Evolutionary conservation across 2,329 filamentous ascomycete genomes (phyloP).

Genomic region (Keithomyces neogunnii): DNA sequence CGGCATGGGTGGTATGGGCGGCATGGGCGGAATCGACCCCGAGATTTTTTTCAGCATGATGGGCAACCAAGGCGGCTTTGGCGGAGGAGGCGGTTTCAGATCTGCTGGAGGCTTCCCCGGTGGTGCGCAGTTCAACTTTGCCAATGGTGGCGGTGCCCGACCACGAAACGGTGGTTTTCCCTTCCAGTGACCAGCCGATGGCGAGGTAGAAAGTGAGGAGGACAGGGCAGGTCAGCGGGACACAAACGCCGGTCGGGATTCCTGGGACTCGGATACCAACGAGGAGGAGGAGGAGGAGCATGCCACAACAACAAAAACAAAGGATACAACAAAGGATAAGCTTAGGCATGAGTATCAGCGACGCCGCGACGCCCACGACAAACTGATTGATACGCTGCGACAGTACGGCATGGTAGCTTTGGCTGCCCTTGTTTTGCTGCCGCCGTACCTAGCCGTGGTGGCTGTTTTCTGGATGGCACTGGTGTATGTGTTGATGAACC

Average conservation of each 20-base stretch:
- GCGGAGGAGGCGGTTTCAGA: conserved; percentile 40
- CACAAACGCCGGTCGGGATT: conserved; percentile 11
- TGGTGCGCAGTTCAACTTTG: conserved; percentile 47
- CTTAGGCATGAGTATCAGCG: conserved; percentile 20
- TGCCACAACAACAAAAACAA: not conserved
- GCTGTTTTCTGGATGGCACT: conserved; percentile 25
- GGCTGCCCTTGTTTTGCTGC: conserved; percentile 39
- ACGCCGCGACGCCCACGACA: conserved; percentile 26
- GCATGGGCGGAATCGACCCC: conserved; percentile 63
- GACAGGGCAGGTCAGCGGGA: conserved; percentile 18
- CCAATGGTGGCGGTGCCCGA: conserved; percentile 23
- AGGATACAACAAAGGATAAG: conserved; percentile 13
- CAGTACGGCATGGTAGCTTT: conserved; percentile 32
- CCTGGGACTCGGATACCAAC: conserved; percentile 13
- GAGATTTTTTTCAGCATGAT: conserved; percentile 81
- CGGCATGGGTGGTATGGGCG: conserved; percentile 27
- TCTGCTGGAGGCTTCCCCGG: conserved; percentile 42
- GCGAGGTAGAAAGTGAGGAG: conserved; percentile 25
- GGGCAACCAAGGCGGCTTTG: conserved; percentile 54
- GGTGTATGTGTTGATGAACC: conserved; percentile 32
- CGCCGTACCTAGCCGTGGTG: conserved; percentile 30
- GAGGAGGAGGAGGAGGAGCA: conserved; percentile 9
- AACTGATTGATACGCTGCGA: conserved; percentile 32
- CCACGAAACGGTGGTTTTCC: conserved; percentile 31
- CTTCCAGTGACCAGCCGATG: conserved; percentile 40